phyloP scores from a whole-genome alignment of 768 basidiomycete species.

The Suillus subluteus region DNA sequence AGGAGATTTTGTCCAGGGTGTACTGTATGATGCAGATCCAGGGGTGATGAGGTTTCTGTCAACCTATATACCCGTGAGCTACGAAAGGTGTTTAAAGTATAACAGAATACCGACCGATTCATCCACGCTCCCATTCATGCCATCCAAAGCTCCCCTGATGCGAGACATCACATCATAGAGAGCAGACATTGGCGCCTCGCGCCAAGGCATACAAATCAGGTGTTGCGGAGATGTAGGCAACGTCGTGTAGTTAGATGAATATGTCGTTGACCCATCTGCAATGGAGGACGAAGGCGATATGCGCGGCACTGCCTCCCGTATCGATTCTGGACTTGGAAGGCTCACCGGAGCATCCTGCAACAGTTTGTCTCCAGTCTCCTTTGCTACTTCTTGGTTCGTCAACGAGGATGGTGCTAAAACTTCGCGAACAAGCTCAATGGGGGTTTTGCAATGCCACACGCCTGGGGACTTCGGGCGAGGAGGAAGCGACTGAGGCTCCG shows the following conservation, averaged over 20 bases:
- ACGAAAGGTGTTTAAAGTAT: slow-evolving; percentile 8
- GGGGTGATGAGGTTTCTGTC: slow-evolving; percentile 52
- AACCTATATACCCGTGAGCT: slow-evolving; percentile 33
- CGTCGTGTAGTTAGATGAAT: slow-evolving; percentile 22
- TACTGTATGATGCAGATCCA: slow-evolving; percentile 39
- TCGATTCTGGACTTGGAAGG: slow-evolving; percentile 1
- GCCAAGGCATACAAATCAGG: slow-evolving; percentile 36
- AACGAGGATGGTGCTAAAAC: neutral
- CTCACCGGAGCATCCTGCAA: neutral
- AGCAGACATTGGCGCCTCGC: slow-evolving; percentile 67
- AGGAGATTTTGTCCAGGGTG: slow-evolving; percentile 57
- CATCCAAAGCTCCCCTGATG: slow-evolving; percentile 78
- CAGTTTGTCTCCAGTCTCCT: neutral
- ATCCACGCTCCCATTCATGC: slow-evolving; percentile 66
- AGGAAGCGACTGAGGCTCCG: slow-evolving; percentile 14
- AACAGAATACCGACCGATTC: slow-evolving; percentile 49
- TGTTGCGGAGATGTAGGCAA: slow-evolving; percentile 26
- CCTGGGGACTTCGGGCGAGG: slow-evolving; percentile 40
- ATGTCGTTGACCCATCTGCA: slow-evolving; percentile 13
- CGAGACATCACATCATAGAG: slow-evolving; percentile 84
- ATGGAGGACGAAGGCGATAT: slow-evolving; percentile 16
- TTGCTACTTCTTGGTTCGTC: neutral
- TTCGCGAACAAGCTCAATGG: neutral
- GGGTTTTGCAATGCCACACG: slow-evolving; percentile 48
- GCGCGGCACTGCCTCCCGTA: slow-evolving; percentile 3